Percentiles rank a stretch among this genome's conserved stretches.
Conservation (phyloP, 768 basidiomycete species). For the Phanerochaete carnosa region DNA sequence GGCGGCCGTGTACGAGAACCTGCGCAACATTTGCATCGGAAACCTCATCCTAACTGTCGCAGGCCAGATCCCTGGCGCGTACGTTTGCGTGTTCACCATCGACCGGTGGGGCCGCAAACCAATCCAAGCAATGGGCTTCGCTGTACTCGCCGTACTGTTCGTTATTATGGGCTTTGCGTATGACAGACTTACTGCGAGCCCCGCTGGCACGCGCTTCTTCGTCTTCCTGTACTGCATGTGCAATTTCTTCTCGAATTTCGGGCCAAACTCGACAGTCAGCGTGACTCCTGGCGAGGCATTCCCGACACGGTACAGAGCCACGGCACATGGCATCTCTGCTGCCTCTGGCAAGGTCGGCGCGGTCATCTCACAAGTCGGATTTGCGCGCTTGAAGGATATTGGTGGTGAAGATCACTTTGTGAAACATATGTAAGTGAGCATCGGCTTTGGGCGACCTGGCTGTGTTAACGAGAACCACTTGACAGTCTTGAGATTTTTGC, state of each 20-base stretch:
- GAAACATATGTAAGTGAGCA: slow-evolving; percentile 28
- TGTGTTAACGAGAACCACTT: not conserved
- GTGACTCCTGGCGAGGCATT: slow-evolving; percentile 42
- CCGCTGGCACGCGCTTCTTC: not conserved
- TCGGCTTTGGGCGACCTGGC: not conserved
- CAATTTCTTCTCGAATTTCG: slow-evolving; percentile 43
- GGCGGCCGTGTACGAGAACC: slow-evolving; percentile 19
- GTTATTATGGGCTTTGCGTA: not conserved
- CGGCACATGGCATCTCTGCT: slow-evolving; percentile 42
- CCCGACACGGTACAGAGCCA: slow-evolving; percentile 41
- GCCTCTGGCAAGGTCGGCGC: slow-evolving; percentile 39
- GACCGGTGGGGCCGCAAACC: slow-evolving; percentile 35
- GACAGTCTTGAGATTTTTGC: slow-evolving; percentile 40
- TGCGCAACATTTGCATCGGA: slow-evolving; percentile 28
- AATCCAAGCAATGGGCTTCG: slow-evolving; percentile 37
- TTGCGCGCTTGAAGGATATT: slow-evolving; percentile 35
- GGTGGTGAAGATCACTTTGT: slow-evolving; percentile 29
- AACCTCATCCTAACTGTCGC: slow-evolving; percentile 34
- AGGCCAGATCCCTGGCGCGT: slow-evolving; percentile 38
- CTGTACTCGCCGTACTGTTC: slow-evolving; percentile 29
- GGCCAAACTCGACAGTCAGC: slow-evolving; percentile 40
- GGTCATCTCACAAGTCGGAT: slow-evolving; percentile 36
- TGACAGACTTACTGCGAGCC: not conserved
- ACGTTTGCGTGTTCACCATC: slow-evolving; percentile 31
- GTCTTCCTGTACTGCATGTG: slow-evolving; percentile 30